Evolutionary conservation across 2,329 filamentous ascomycete species (phyloP), one percentile per base, ranked within the genome.

Genomic region (Fusarium drepaniforme): DNA sequence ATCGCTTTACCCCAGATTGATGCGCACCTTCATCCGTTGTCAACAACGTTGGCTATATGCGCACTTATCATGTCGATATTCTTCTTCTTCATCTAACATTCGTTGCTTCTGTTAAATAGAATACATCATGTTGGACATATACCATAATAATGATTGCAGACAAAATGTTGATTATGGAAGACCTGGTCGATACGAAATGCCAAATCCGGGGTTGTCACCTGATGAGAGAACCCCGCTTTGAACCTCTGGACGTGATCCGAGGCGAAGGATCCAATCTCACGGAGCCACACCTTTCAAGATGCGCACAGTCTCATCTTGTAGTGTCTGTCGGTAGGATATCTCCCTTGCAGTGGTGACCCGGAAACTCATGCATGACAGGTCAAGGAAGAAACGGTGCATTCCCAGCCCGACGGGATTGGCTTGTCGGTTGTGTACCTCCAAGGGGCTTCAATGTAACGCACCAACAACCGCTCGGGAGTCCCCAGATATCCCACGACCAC

Each of bases 301-400:
- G 60, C 60, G 60, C 15, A 53, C 42, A 35, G 60, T 63, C 42
- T 63, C 60, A 5, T 63, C 60, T 23, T 63, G 60, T 42, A 63
- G 60, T 42, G 25, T 23, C 18, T 63, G 60, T 63, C 60, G 60
- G 60, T 63, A 63, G 16, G 60, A 21, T 21, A 53, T 37, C 13
- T 35, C 60, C 28, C 25, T 28, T n/a, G 59, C 51, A 37, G 40
- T 11, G n/a, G 40, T 11, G 12, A 13, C 23, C 16, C n/a, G 35
- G n/a, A 30, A 62, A 49, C 33, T 57, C 28, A 57, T 33, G 5
- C 30, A 23, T 58, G 8, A 8, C 21, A 58, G 56, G 33, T 58
- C 56, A 58, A 58, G 56, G 21, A 58, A 58, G 56, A 58, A 58
- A 15, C 33, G 56, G 56, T 58, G 56, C 56, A 58, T 58, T 37